A percentile compares a stretch with the other conserved stretches of the same genome.
Evolutionary conservation across 495 filamentous ascomycete species (phyloP).

Genomic region (Daldinia concentrica): DNA sequence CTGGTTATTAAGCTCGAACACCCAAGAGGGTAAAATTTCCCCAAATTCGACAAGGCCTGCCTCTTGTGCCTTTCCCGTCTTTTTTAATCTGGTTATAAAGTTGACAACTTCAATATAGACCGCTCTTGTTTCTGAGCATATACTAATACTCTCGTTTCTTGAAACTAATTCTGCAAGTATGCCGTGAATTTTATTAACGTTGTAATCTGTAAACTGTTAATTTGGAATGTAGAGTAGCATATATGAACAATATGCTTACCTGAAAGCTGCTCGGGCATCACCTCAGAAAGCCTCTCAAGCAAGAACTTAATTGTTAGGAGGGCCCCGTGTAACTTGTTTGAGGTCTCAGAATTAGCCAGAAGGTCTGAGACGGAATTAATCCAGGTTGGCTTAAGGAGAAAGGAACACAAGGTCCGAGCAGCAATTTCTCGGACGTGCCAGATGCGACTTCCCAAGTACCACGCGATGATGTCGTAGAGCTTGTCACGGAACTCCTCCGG

Average conservation of each 20-base stretch:
- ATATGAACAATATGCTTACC: slow-evolving; percentile 33
- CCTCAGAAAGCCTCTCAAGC: slow-evolving; percentile 57
- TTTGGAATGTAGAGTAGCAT: neutral
- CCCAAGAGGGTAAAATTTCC: neutral
- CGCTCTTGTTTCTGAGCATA: slow-evolving; percentile 50
- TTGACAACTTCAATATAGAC: slow-evolving; percentile 55
- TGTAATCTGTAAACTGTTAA: slow-evolving; percentile 27
- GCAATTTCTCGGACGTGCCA: slow-evolving; percentile 95
- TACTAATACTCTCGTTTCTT: slow-evolving; percentile 29
- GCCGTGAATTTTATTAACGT: slow-evolving; percentile 20
- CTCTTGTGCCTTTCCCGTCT: neutral
- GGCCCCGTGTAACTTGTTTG: slow-evolving; percentile 71
- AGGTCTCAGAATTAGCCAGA: slow-evolving; percentile 48
- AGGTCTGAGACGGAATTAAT: slow-evolving; percentile 59
- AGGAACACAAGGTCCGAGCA: slow-evolving; percentile 77
- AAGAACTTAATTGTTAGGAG: slow-evolving; percentile 66
- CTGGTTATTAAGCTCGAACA: neutral
- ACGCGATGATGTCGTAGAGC: slow-evolving; percentile 59
- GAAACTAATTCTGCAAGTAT: slow-evolving; percentile 29
- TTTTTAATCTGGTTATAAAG: slow-evolving; percentile 37
- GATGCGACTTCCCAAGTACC: slow-evolving; percentile 73
- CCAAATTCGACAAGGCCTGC: neutral
- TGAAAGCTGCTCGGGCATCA: slow-evolving; percentile 48
- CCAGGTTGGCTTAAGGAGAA: slow-evolving; percentile 65
- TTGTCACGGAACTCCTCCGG: slow-evolving; percentile 56